Percentiles rank a stretch among this genome's conserved stretches.
Conservation (phyloP, 2,329 filamentous ascomycete species). For the Orbilia quercus region DNA sequence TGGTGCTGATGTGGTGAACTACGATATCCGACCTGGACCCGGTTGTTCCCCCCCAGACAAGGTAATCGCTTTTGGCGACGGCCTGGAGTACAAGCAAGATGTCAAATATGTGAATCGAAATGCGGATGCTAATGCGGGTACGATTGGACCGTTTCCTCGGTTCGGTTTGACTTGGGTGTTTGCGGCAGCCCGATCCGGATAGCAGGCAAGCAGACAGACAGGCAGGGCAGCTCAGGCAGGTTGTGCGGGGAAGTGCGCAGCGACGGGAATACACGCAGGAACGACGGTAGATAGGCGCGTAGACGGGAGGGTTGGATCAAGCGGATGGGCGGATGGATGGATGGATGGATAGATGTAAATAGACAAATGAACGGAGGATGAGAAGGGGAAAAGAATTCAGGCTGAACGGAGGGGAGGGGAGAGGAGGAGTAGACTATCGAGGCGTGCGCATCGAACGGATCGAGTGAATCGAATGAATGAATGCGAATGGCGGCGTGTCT, state of each 20-base stretch:
- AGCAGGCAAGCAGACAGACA: background rate
- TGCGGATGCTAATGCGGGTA: background rate
- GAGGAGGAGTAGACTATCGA: slow-evolving; percentile 1
- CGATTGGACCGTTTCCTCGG: background rate
- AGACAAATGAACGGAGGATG: background rate
- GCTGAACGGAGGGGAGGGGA: slow-evolving; percentile 8
- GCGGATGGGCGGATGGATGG: background rate
- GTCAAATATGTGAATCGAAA: background rate
- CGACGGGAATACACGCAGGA: no score
- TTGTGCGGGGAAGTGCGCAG: no score
- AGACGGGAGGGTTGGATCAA: background rate
- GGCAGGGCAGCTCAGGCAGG: no score
- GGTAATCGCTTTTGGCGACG: background rate
- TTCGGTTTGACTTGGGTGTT: background rate
- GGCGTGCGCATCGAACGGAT: background rate
- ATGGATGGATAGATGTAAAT: background rate
- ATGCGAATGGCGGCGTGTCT: background rate
- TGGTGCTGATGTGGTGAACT: background rate
- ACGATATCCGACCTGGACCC: background rate
- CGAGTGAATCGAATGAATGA: background rate
- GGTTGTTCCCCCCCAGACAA: background rate
- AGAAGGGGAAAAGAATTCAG: slow-evolving; percentile 17
- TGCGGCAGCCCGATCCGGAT: slow-evolving; percentile 1
- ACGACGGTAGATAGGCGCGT: background rate
- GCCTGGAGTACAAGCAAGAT: background rate